Conservation (phyloP, 2,329 filamentous ascomycete species). For the Fusarium nisikadoi region DNA sequence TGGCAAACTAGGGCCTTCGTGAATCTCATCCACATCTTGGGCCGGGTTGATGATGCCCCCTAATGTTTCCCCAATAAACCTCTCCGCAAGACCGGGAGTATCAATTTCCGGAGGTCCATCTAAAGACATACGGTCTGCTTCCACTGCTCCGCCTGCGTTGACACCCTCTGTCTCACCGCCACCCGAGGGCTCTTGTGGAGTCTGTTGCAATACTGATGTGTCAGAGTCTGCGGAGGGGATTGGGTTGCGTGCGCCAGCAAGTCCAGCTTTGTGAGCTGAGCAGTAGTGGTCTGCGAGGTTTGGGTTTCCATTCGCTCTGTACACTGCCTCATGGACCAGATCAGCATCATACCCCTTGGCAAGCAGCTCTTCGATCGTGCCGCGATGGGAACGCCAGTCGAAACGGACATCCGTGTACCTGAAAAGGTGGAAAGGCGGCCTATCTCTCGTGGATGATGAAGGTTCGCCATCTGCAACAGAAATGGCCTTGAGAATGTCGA, state of each 20-base stretch:
- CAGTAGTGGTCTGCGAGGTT: slow-evolving; percentile 79
- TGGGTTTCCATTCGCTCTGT: slow-evolving; percentile 77
- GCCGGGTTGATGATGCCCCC: slow-evolving; percentile 45
- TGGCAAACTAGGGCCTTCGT: slow-evolving; percentile 34
- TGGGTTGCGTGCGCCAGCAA: slow-evolving; percentile 71
- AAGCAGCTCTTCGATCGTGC: slow-evolving; percentile 48
- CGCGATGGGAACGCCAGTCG: slow-evolving; percentile 54
- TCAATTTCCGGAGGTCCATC: slow-evolving; percentile 47
- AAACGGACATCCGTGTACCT: slow-evolving; percentile 58
- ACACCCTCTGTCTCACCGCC: slow-evolving; percentile 39
- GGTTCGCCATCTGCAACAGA: slow-evolving; percentile 81
- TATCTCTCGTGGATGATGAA: slow-evolving; percentile 70
- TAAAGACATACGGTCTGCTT: slow-evolving; percentile 53
- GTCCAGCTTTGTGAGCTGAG: slow-evolving; percentile 66
- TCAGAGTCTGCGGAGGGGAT: slow-evolving; percentile 71
- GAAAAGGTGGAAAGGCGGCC: slow-evolving; percentile 56
- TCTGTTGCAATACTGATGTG: slow-evolving; percentile 47
- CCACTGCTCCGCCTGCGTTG: slow-evolving; percentile 39
- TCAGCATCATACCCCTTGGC: slow-evolving; percentile 59
- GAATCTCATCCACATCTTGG: slow-evolving; percentile 34
- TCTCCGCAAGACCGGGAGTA: slow-evolving; percentile 39
- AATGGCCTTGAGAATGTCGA: slow-evolving; percentile 85
- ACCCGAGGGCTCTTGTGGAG: slow-evolving; percentile 21
- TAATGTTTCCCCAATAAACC: slow-evolving; percentile 43
- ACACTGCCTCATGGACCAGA: slow-evolving; percentile 81